A percentile compares a stretch with the other conserved stretches of the same genome.
phyloP scores from a whole-genome alignment of 2,329 filamentous ascomycete genomes.

The Botrytis paeoniae region DNA sequence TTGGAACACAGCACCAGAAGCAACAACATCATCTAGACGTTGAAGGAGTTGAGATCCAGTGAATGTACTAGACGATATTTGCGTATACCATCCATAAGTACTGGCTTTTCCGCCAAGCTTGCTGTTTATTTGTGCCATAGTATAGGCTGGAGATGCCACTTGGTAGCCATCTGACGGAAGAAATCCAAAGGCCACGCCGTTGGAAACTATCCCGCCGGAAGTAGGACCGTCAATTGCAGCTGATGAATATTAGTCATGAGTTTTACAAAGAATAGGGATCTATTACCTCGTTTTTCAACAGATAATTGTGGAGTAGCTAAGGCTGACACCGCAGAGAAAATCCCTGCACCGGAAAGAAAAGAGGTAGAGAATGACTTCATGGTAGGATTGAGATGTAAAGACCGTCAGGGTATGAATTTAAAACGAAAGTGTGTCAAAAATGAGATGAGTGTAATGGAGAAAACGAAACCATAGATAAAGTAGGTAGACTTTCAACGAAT shows the following conservation, averaged over 20 bases:
- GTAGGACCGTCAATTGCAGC: constrained; percentile 8
- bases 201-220: constrained; percentile 13
- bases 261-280: background rate
- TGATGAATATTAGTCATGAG: background rate
- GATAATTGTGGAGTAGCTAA: background rate
- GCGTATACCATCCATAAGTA: constrained; percentile 20
- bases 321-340: background rate
- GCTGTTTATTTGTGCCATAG: constrained; percentile 17
- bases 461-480: background rate
- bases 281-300: constrained; percentile 2
- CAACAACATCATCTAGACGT: constrained; percentile 18
- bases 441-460: background rate
- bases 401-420: background rate
- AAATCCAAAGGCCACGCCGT: constrained; percentile 21
- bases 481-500: no score
- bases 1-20: constrained; percentile 21
- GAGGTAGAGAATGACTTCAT: constrained; percentile 14
- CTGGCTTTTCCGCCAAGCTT: constrained; percentile 17
- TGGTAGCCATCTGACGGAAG: constrained; percentile 20
- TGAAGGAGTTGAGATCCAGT: constrained; percentile 12
- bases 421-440: background rate
- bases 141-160: constrained; percentile 16
- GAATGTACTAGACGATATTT: constrained; percentile 15
- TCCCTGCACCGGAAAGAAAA: constrained; percentile 1
- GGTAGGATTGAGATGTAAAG: background rate